A percentile compares a stretch with the other conserved stretches of the same genome.
Evolutionary conservation across 768 basidiomycete genomes (phyloP).

Genomic region (Ramaria sp.): DNA sequence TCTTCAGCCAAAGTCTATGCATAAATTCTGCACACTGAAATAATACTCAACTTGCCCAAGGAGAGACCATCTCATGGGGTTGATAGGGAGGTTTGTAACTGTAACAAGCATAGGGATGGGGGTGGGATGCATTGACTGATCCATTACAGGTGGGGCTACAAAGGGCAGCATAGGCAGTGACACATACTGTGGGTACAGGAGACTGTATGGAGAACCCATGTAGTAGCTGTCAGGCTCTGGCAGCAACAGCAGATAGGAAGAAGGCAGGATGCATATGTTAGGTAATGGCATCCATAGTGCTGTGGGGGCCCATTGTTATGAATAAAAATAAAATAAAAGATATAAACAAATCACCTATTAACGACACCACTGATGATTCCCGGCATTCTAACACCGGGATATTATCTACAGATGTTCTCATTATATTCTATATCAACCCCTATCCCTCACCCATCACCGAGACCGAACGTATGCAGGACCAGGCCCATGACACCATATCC

Average conservation of each 20-base stretch:
- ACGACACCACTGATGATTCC: too few relatives aligned
- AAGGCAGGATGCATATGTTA: constrained; percentile 15
- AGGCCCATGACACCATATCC: too few relatives aligned
- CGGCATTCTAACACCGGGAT: too few relatives aligned
- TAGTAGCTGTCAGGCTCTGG: constrained; percentile 8
- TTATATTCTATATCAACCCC: too few relatives aligned
- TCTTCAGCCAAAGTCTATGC: constrained; percentile 73
- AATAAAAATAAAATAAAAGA: too few relatives aligned
- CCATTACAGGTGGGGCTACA: constrained; percentile 18
- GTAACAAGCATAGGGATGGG: constrained; percentile 37
- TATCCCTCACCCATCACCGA: too few relatives aligned
- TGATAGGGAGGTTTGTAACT: constrained; percentile 43
- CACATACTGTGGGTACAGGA: constrained; percentile 11
- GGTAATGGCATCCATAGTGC: constrained; percentile 1
- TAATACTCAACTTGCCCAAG: constrained; percentile 88
- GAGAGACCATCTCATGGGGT: constrained; percentile 55
- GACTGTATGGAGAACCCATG: background rate
- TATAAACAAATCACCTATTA: too few relatives aligned
- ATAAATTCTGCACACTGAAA: constrained; percentile 82
- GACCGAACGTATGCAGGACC: too few relatives aligned
- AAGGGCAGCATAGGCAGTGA: constrained; percentile 12
- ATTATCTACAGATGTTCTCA: too few relatives aligned
- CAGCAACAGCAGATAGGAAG: constrained; percentile 17
- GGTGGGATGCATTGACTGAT: constrained; percentile 14
- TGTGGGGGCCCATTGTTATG: background rate